Percentiles rank a stretch among this genome's conserved stretches.
These are phyloP conservation scores for Ophiosphaerella herpotricha DNA, from an alignment of 2,329 filamentous ascomycete species.

Conservation along the genomic window DNA sequence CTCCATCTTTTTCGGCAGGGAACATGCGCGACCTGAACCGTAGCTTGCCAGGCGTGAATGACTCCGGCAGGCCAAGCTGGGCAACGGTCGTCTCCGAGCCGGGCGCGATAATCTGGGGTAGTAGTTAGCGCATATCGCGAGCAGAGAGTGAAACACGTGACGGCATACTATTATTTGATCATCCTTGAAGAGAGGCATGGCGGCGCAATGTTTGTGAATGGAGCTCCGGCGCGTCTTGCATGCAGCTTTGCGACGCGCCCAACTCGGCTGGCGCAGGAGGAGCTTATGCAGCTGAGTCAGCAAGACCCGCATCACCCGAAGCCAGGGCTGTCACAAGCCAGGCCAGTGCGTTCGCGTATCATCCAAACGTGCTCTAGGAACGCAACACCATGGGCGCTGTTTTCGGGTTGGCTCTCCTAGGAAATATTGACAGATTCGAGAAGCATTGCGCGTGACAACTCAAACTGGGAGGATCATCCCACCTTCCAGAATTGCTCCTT, in stretches of 20 bases:
- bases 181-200: conserved; percentile 53
- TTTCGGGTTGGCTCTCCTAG: conserved; percentile 2
- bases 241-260: conserved; percentile 4
- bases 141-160: not conserved
- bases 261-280: not conserved
- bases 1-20: conserved; percentile 72
- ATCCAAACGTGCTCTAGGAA: conserved; percentile 25
- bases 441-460: conserved; percentile 11
- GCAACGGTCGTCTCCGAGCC: conserved; percentile 90
- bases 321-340: conserved; percentile 22
- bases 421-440: conserved; percentile 4
- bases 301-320: conserved; percentile 9
- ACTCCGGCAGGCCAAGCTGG: conserved; percentile 85
- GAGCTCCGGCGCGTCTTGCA: conserved; percentile 16
- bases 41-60: conserved; percentile 85
- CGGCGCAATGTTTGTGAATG: conserved; percentile 28
- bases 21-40: conserved; percentile 96
- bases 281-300: conserved; percentile 10
- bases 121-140: conserved; percentile 14
- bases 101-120: conserved; percentile 67
- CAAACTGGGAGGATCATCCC: not conserved
- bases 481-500: conserved; percentile 6
- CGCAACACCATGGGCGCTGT: conserved; percentile 22
- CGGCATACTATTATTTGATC: conserved; percentile 51
- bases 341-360: conserved; percentile 11